phyloP scores from a whole-genome alignment of 192 early-diverging fungal genomes.

The Rhizophagus prolifer region DNA sequence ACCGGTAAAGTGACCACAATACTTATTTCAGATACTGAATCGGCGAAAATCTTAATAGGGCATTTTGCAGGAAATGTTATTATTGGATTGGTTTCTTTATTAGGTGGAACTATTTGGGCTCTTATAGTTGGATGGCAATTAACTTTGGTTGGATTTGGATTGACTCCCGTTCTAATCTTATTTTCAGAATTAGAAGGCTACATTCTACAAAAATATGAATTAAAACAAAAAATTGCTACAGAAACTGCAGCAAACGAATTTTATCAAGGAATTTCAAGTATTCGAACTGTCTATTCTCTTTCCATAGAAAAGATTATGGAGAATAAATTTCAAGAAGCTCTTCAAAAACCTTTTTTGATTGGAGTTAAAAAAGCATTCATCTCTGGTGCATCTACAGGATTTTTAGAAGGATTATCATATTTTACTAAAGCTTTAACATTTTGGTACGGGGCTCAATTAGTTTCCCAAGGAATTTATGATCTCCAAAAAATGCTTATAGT shows the following conservation, averaged over 20 bases:
- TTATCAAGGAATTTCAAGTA: constrained; percentile 21
- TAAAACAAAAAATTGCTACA: neutral
- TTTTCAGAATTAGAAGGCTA: neutral
- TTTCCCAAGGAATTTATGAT: constrained; percentile 20
- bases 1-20: constrained; percentile 2
- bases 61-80: constrained; percentile 21
- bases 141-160: constrained; percentile 17
- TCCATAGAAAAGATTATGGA: neutral
- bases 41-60: constrained; percentile 19
- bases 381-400: neutral
- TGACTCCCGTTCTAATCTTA: neutral
- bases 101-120: constrained; percentile 17
- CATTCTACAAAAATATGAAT: constrained; percentile 22
- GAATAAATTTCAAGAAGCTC: constrained; percentile 10
- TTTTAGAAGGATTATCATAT: constrained; percentile 15
- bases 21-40: constrained; percentile 13
- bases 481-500: constrained; percentile 17
- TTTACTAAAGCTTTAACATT: constrained; percentile 26
- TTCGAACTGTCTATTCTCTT: constrained; percentile 17
- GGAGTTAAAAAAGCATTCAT: constrained; percentile 14
- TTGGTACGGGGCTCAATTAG: constrained; percentile 23
- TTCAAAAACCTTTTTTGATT: constrained; percentile 11
- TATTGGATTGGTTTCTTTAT: constrained; percentile 7
- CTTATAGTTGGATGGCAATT: constrained; percentile 23
- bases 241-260: constrained; percentile 26